Base-by-base conservation (phyloP, 202 grass and related monocot species). In the Setaria italica region DNA sequence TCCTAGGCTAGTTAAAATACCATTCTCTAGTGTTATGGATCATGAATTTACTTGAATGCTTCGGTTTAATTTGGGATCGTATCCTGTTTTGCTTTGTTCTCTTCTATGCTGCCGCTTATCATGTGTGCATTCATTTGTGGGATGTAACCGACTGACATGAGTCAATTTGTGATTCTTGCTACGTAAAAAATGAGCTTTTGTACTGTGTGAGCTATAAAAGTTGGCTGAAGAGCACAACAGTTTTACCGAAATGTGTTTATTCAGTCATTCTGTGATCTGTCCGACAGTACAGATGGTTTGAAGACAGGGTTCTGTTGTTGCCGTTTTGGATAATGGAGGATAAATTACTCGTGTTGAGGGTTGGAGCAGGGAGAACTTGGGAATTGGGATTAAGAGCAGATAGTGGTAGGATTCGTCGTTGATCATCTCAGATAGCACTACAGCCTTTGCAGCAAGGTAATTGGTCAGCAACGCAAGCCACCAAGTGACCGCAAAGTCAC, bases 1-100 rank as follows among this genome's bases (percentile, higher is more conserved):
- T 88, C 48, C 66, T 91, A 85, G 81, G 77, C 89, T 91, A 88
- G 82, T 72, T 29, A 71, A 80, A 76, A 62, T 60, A 72, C 67
- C 58, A 58, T 56, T 84, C 19, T 62, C 41, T 79, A 32, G 74
- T 77, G 42, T 34, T 53, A 34, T 78, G 89, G 72, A 81, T 85
- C 71, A 88, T 67, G 72, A 47, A 78, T 88, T 88, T 71, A 78
- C 84, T 87, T 65, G 63, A 4, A 88, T 82, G 25, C 63, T 85
- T 87, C 49, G 32, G 70, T 88, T 91, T 91, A 85, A 85, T 85
- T 88, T n/a, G 1, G 63, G 82, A 19, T 67, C 47, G 21, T 78
- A 41, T 45, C 63, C 37, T 34, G 13, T 64, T 63, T 49, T 54
- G 14, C 17, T 58, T 3, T 62, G 41, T 37, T 20, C 13, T 34